These are phyloP conservation scores for Penicillium janthinellum DNA, from an alignment of 2,329 filamentous ascomycete genomes.

Conservation along the genomic window DNA sequence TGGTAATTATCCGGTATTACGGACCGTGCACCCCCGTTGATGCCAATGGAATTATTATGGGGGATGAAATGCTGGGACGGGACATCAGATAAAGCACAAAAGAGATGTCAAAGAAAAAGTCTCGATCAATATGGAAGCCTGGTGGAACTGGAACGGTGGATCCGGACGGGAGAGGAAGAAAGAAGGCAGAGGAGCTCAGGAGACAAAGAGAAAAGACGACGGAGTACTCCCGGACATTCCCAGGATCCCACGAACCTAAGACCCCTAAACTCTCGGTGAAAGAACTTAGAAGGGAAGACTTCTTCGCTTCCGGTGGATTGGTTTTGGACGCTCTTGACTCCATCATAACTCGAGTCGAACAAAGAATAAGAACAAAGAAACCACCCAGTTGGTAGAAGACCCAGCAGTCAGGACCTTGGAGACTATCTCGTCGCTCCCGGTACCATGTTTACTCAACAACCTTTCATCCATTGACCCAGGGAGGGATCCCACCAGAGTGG, in stretches of 20 bases:
- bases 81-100: background rate
- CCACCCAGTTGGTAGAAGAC: background rate
- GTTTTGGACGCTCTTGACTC: background rate
- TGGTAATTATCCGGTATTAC: constrained; percentile 14
- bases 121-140: background rate
- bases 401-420: background rate
- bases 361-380: background rate
- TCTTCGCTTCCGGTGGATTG: background rate
- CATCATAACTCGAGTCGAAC: background rate
- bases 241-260: background rate
- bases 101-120: background rate
- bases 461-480: background rate
- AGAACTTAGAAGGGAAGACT: background rate
- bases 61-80: background rate
- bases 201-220: background rate
- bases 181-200: background rate
- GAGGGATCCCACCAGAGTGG: background rate
- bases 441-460: background rate
- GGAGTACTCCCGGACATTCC: no score
- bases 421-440: background rate
- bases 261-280: background rate
- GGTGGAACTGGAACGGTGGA: background rate
- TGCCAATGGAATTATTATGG: no score
- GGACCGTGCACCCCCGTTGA: background rate
- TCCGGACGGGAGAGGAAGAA: background rate